Percentiles rank a stretch among this genome's conserved stretches.
Evolutionary conservation across 441 rosid genomes (phyloP).

Genomic region (Aleurites moluccanus): DNA sequence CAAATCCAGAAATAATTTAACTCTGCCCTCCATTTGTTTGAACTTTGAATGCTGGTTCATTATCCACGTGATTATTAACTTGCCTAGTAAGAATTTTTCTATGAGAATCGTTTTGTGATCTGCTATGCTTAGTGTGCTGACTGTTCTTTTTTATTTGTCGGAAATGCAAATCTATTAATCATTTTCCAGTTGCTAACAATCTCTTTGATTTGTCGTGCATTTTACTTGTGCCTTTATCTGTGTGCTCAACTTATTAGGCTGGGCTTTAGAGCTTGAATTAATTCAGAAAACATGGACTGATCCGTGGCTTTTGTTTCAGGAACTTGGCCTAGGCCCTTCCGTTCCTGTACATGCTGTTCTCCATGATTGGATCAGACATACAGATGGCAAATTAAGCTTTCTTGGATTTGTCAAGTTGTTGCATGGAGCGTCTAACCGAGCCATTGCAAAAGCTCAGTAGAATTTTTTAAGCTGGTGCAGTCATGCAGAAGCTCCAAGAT

Average conservation of each 20-base stretch:
- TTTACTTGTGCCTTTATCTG: too few relatives aligned
- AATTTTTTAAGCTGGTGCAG: slow-evolving; percentile 19
- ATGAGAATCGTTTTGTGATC: not conserved
- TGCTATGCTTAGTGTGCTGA: not conserved
- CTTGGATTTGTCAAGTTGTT: slow-evolving; percentile 81
- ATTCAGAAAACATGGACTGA: slow-evolving; percentile 8
- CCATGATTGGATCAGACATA: slow-evolving; percentile 91
- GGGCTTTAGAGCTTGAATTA: not conserved
- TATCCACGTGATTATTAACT: not conserved
- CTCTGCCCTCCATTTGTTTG: not conserved
- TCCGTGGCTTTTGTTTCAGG: slow-evolving; percentile 44
- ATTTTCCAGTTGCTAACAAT: not conserved
- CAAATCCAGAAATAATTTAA: not conserved
- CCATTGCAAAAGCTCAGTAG: slow-evolving; percentile 61
- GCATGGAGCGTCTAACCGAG: slow-evolving; percentile 77
- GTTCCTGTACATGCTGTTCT: slow-evolving; percentile 87
- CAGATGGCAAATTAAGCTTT: slow-evolving; percentile 91
- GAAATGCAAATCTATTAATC: not conserved
- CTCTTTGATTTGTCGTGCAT: not conserved
- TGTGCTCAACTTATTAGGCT: too few relatives aligned
- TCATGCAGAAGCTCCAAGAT: slow-evolving; percentile 11
- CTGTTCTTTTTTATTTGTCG: not conserved
- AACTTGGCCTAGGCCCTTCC: slow-evolving; percentile 84
- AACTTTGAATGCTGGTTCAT: not conserved
- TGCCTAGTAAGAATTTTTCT: not conserved